A percentile compares a stretch with the other conserved stretches of the same genome.
Conservation (phyloP, 306 rosid genomes). For the Astragalus glycyphyllos region DNA sequence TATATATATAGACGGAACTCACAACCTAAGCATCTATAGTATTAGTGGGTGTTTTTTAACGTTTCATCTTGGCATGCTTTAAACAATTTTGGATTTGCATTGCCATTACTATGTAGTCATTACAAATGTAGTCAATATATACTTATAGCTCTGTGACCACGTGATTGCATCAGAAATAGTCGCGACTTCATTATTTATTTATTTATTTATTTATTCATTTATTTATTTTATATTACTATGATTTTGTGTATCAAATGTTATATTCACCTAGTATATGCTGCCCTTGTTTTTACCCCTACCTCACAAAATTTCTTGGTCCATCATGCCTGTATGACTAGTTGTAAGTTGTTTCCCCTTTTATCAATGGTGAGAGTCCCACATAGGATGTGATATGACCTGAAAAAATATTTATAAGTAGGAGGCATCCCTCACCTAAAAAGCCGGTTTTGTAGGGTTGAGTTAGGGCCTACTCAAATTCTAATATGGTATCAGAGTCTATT, state of each 20-base stretch:
- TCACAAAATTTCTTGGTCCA: not conserved
- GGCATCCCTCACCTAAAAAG: no score
- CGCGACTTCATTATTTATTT: no score
- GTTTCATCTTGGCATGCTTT: slow-evolving; percentile 29
- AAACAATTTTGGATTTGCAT: slow-evolving; percentile 7
- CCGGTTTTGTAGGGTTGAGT: no score
- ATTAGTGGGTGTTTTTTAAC: slow-evolving; percentile 4
- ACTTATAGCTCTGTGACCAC: not conserved
- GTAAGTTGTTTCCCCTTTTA: slow-evolving; percentile 1
- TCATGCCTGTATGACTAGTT: not conserved
- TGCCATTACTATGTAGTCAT: not conserved
- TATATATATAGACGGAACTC: slow-evolving; percentile 17
- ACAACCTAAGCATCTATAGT: slow-evolving; percentile 4
- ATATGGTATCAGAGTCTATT: no score
- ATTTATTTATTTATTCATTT: not conserved
- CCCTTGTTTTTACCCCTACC: not conserved
- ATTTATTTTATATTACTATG: slow-evolving; percentile 23
- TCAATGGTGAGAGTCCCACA: not conserved
- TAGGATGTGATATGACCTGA: no score
- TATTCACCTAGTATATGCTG: slow-evolving; percentile 13
- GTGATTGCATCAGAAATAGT: slow-evolving; percentile 29
- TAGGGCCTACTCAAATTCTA: no score
- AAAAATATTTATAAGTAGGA: no score
- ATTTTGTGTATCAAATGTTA: slow-evolving; percentile 13
- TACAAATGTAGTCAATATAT: slow-evolving; percentile 16